Conservation (phyloP, 2,329 filamentous ascomycete species). For the Aspergillus clavatus region DNA sequence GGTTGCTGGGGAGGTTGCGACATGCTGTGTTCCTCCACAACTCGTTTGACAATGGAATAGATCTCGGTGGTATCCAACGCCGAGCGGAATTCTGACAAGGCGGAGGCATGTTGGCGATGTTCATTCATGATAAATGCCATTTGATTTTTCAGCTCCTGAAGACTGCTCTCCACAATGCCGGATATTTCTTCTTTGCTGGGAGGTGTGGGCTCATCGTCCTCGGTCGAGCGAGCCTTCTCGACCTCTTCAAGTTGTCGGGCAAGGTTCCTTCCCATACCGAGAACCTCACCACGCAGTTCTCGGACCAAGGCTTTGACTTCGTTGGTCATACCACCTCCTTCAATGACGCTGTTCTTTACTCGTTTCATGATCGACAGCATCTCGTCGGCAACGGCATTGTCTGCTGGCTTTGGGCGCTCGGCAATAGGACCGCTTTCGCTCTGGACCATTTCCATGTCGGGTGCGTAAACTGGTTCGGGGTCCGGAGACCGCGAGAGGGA, state of each 20-base stretch:
- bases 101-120: constrained; percentile 63
- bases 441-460: constrained; percentile 20
- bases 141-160: constrained; percentile 77
- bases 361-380: constrained; percentile 75
- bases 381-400: constrained; percentile 63
- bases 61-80: constrained; percentile 77
- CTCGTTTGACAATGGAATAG: constrained; percentile 76
- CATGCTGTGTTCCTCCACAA: constrained; percentile 55
- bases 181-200: constrained; percentile 66
- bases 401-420: constrained; percentile 34
- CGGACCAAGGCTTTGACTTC: constrained; percentile 88
- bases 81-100: constrained; percentile 58
- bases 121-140: constrained; percentile 76
- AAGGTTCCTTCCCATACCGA: constrained; percentile 90
- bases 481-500: constrained; percentile 30
- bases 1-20: constrained; percentile 53
- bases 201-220: constrained; percentile 42
- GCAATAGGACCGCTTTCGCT: constrained; percentile 17
- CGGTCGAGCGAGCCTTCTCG: constrained; percentile 43
- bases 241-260: constrained; percentile 70
- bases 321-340: constrained; percentile 82
- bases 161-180: constrained; percentile 71
- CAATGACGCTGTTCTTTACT: constrained; percentile 85
- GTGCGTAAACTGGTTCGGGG: constrained; percentile 19
- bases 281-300: constrained; percentile 83